Percentiles rank a stretch among this genome's conserved stretches.
phyloP scores from a whole-genome alignment of 129 eudicot species.

The Artemisia annua region DNA sequence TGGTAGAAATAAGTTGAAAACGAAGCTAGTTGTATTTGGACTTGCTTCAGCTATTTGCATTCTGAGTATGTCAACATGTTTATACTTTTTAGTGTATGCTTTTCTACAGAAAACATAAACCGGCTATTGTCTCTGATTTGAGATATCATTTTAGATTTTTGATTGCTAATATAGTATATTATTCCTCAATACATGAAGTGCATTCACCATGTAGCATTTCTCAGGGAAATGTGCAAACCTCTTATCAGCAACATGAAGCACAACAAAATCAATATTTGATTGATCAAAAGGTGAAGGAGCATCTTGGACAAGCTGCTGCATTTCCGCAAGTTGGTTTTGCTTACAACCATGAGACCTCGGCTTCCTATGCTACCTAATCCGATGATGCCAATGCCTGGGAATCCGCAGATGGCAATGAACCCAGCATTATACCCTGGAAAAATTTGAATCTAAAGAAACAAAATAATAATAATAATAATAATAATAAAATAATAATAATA shows the following conservation, averaged over 20 bases:
- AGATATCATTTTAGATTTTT: background rate
- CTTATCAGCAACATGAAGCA: slow-evolving; percentile 86
- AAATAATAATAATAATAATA: no score
- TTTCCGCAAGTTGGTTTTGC: slow-evolving; percentile 78
- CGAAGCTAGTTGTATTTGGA: no score
- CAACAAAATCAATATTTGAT: slow-evolving; percentile 84
- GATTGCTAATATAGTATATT: slow-evolving; percentile 1
- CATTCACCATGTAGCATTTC: background rate
- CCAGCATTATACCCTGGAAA: slow-evolving; percentile 31
- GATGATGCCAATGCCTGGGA: slow-evolving; percentile 57
- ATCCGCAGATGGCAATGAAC: slow-evolving; percentile 34
- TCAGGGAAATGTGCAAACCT: slow-evolving; percentile 78
- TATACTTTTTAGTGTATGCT: background rate
- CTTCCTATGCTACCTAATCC: slow-evolving; percentile 67
- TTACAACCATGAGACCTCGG: slow-evolving; percentile 69
- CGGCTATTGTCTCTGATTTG: background rate
- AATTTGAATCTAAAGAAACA: no score
- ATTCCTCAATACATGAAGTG: background rate
- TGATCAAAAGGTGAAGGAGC: slow-evolving; percentile 89
- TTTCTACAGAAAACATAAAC: background rate
- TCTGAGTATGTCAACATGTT: no score
- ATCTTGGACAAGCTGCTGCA: slow-evolving; percentile 73
- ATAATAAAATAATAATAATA: no score
- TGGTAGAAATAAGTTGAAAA: background rate
- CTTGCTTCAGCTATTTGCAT: no score